These are phyloP conservation scores for Rhodotorula toruloides DNA, from an alignment of 768 basidiomycete species.

Conservation along the genomic window DNA sequence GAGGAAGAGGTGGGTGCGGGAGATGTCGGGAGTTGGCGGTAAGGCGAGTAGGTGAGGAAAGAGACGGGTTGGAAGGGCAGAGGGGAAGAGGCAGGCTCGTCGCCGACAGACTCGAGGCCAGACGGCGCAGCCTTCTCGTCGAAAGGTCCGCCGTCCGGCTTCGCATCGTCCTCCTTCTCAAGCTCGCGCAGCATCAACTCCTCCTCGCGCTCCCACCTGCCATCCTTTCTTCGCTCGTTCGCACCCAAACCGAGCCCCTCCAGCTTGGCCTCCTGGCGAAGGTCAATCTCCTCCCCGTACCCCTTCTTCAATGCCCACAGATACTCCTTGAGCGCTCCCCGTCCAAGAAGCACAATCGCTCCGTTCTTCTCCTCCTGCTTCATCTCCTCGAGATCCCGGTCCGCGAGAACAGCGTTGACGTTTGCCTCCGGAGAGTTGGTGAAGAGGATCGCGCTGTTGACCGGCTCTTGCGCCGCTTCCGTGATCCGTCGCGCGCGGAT, in stretches of 20 bases:
- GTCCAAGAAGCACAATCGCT: constrained; percentile 76
- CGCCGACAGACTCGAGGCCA: constrained; percentile 43
- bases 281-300: constrained; percentile 59
- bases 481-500: constrained; percentile 66
- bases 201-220: constrained; percentile 62
- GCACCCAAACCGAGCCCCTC: constrained; percentile 44
- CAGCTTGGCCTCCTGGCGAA: constrained; percentile 56
- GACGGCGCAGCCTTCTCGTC: constrained; percentile 34
- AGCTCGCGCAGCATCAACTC: constrained; percentile 77
- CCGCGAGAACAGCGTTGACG: constrained; percentile 53
- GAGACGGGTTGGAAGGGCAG: constrained; percentile 43
- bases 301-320: constrained; percentile 78
- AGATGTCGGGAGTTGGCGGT: constrained; percentile 38
- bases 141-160: constrained; percentile 35
- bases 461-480: constrained; percentile 46
- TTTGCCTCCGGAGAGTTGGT: constrained; percentile 46
- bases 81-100: constrained; percentile 45
- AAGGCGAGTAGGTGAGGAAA: constrained; percentile 35
- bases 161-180: constrained; percentile 46
- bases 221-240: constrained; percentile 57
- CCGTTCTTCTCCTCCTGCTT: constrained; percentile 54
- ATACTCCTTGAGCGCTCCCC: constrained; percentile 90
- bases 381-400: constrained; percentile 53
- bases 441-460: constrained; percentile 51
- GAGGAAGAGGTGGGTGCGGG: constrained; percentile 23